Percentiles rank a stretch among this genome's conserved stretches.
Conservation (phyloP, 176 grass and related monocot genomes). For the Triticum monococcum region DNA sequence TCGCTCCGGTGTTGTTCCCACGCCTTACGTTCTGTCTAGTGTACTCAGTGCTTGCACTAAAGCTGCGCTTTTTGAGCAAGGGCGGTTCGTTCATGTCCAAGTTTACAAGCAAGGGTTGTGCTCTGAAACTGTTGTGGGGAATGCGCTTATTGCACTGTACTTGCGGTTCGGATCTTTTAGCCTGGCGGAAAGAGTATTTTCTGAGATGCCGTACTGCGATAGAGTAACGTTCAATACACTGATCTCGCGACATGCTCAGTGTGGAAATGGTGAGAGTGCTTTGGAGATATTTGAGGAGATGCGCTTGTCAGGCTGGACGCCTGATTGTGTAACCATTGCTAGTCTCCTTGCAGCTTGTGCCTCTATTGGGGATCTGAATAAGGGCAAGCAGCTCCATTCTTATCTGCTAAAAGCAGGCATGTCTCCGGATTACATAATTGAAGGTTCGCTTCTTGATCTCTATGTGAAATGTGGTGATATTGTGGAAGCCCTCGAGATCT, state of each 20-base stretch:
- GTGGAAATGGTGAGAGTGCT: conserved; percentile 39
- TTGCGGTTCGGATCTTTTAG: conserved; percentile 30
- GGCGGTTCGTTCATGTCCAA: conserved; percentile 56
- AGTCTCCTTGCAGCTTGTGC: conserved; percentile 55
- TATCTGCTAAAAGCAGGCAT: conserved; percentile 59
- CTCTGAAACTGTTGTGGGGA: conserved; percentile 55
- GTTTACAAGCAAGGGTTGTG: conserved; percentile 52
- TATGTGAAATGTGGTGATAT: conserved; percentile 62
- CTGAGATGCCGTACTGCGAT: conserved; percentile 45
- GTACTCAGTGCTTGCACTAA: conserved; percentile 65
- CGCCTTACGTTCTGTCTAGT: conserved; percentile 62
- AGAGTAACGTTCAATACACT: conserved; percentile 61
- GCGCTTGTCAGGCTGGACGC: conserved; percentile 34
- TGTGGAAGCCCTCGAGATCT: conserved; percentile 46
- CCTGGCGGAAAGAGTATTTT: conserved; percentile 50
- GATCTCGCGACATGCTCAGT: conserved; percentile 62
- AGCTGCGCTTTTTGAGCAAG: conserved; percentile 39
- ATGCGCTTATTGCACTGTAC: conserved; percentile 57
- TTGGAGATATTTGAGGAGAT: conserved; percentile 48
- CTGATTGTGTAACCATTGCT: conserved; percentile 61
- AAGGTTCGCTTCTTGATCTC: conserved; percentile 70
- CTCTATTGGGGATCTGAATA: conserved; percentile 41
- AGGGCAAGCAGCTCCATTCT: conserved; percentile 57
- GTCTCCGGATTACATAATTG: conserved; percentile 57
- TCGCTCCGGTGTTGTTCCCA: conserved; percentile 30